Evolutionary conservation across 2,329 filamentous ascomycete species (phyloP).

Genomic region (Fusarium sacchari): DNA sequence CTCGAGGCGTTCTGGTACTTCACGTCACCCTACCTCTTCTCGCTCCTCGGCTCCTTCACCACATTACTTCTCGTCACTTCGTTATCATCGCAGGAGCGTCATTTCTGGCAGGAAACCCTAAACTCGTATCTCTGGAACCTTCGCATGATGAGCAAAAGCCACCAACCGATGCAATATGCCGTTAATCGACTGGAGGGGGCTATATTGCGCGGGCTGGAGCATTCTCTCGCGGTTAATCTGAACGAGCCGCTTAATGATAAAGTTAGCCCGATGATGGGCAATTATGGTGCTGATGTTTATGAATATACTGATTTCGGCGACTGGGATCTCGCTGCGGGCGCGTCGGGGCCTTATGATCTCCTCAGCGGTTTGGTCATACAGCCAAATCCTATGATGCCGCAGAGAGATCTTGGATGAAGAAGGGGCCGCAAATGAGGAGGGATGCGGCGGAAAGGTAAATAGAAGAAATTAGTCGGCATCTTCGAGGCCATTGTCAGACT

Average conservation of each 20-base stretch:
- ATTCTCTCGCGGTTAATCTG: slow-evolving; percentile 49
- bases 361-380: slow-evolving; percentile 42
- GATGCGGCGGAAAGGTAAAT: slow-evolving; percentile 6
- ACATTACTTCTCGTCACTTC: slow-evolving; percentile 51
- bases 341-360: slow-evolving; percentile 46
- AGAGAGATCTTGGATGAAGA: slow-evolving; percentile 40
- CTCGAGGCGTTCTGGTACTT: slow-evolving; percentile 55
- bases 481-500: slow-evolving; percentile 31
- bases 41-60: slow-evolving; percentile 52
- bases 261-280: slow-evolving; percentile 44
- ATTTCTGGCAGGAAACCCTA: slow-evolving; percentile 49
- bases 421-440: background rate
- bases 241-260: slow-evolving; percentile 47
- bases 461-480: slow-evolving; percentile 32
- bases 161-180: slow-evolving; percentile 50
- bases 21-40: slow-evolving; percentile 52
- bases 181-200: slow-evolving; percentile 51
- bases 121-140: slow-evolving; percentile 50
- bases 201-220: slow-evolving; percentile 51
- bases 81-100: slow-evolving; percentile 45
- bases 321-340: slow-evolving; percentile 46
- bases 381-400: slow-evolving; percentile 38
- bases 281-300: slow-evolving; percentile 42
- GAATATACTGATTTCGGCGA: slow-evolving; percentile 49
- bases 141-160: slow-evolving; percentile 50